These are phyloP conservation scores for Ophiostoma himal-ulmi DNA, from an alignment of 2,329 filamentous ascomycete species.

Conservation along the genomic window DNA sequence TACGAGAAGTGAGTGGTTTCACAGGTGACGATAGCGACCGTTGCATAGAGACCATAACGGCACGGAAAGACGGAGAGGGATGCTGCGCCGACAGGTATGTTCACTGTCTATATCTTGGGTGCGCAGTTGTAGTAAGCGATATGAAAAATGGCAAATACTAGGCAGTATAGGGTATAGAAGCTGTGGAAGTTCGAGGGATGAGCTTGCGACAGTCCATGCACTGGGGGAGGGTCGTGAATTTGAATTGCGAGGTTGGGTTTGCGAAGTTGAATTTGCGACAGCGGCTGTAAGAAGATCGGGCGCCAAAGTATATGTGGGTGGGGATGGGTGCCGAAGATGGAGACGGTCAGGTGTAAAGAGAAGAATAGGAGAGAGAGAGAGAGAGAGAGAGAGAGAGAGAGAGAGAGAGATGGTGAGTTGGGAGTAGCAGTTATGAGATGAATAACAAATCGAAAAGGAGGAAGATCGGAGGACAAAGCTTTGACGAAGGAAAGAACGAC, in stretches of 20 bases:
- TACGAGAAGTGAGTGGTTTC: slow-evolving; percentile 46
- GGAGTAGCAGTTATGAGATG: neutral
- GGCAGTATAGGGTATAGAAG: neutral
- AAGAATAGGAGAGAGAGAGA: neutral
- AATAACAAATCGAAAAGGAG: neutral
- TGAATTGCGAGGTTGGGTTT: neutral
- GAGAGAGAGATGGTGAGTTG: neutral
- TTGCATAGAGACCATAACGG: slow-evolving; percentile 56
- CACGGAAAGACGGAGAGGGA: neutral
- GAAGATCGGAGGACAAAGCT: neutral
- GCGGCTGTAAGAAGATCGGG: neutral
- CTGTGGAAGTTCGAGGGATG: neutral
- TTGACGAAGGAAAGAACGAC: neutral
- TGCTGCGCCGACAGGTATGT: neutral
- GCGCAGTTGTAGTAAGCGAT: neutral
- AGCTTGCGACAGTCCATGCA: neutral
- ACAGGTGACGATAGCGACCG: slow-evolving; percentile 58
- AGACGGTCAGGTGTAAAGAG: neutral
- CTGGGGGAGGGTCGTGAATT: neutral
- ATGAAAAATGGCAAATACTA: neutral
- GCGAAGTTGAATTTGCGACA: slow-evolving; percentile 7
- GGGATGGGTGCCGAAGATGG: neutral
- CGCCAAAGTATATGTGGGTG: slow-evolving; percentile 2
- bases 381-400: neutral
- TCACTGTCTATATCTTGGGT: neutral